Evolutionary conservation across 495 filamentous ascomycete genomes (phyloP).

Genomic region (Alectoria sarmentosa): DNA sequence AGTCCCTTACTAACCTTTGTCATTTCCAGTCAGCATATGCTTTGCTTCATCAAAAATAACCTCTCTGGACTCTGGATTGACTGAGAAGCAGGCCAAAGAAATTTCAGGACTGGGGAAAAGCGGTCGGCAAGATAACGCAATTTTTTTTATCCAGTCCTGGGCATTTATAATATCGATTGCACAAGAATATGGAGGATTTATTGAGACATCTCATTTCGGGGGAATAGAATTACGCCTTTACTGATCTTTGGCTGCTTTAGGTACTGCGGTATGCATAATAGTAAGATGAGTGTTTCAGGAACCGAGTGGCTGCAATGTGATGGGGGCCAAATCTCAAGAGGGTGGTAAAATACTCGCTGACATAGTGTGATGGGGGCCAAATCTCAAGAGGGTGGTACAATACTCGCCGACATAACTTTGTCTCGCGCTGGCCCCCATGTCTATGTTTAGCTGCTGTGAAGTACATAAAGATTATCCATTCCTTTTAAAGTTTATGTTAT

Average conservation of each 20-base stretch:
- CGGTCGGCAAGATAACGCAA: no score
- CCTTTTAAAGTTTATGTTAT: slow-evolving; percentile 1
- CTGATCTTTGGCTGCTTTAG: not conserved
- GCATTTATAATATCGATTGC: not conserved
- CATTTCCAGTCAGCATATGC: no score
- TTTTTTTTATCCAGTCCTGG: not conserved
- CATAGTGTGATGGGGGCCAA: slow-evolving; percentile 6
- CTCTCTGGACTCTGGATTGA: no score
- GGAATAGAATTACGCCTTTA: not conserved
- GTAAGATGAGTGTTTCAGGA: slow-evolving; percentile 4
- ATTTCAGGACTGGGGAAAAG: no score
- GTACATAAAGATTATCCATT: slow-evolving; percentile 1
- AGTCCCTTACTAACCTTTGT: no score
- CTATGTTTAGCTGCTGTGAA: slow-evolving; percentile 6
- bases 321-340: slow-evolving; percentile 9
- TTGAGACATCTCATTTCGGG: not conserved
- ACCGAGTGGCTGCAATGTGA: slow-evolving; percentile 9
- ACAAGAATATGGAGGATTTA: not conserved
- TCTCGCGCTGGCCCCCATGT: not conserved
- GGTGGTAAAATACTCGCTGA: not conserved
- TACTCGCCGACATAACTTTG: not conserved
- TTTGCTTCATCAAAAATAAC: no score
- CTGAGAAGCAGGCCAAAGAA: no score
- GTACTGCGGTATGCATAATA: not conserved
- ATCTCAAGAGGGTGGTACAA: slow-evolving; percentile 5